Percentiles rank a stretch among this genome's conserved stretches.
These are phyloP conservation scores for Dendrocalamus latiflorus DNA, from an alignment of 202 grass and related monocot genomes.

Conservation along the genomic window DNA sequence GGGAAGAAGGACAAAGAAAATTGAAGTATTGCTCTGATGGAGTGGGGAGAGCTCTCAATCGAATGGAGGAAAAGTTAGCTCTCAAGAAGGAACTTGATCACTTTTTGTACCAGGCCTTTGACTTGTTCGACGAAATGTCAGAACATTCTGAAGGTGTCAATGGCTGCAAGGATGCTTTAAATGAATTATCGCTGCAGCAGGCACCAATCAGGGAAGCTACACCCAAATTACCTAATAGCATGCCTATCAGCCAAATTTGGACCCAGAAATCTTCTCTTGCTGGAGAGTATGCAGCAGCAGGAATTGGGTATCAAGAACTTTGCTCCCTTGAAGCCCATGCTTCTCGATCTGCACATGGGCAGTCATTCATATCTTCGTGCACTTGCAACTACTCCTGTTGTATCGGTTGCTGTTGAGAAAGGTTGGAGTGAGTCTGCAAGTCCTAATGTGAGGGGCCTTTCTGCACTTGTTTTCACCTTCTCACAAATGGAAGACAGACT, in stretches of 20 bases:
- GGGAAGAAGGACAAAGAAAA: no score
- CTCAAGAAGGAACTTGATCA: no score
- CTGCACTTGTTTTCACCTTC: conserved; percentile 84
- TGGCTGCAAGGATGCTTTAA: no score
- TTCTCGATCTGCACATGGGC: conserved; percentile 72
- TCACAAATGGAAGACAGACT: conserved; percentile 91
- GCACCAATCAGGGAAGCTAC: no score
- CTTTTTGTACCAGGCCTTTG: no score
- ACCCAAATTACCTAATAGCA: no score
- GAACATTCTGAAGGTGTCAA: no score
- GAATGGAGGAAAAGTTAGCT: no score
- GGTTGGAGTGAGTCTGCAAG: conserved; percentile 85
- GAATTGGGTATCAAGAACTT: conserved; percentile 96
- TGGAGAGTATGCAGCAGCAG: conserved; percentile 85
- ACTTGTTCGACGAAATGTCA: no score
- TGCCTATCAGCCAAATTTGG: conserved; percentile 95
- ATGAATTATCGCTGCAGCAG: no score
- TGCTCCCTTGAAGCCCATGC: conserved; percentile 68
- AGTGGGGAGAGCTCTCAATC: no score
- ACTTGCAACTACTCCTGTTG: conserved; percentile 51
- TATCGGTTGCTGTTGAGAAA: conserved; percentile 90
- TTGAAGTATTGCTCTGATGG: no score
- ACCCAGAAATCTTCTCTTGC: conserved; percentile 94
- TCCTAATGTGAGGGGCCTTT: conserved; percentile 81
- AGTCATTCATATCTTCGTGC: conserved; percentile 75